Evolutionary conservation across 139 green algal genomes (phyloP), one percentile per base, ranked within the genome.

Genomic region (Spirogloea muscicola): DNA sequence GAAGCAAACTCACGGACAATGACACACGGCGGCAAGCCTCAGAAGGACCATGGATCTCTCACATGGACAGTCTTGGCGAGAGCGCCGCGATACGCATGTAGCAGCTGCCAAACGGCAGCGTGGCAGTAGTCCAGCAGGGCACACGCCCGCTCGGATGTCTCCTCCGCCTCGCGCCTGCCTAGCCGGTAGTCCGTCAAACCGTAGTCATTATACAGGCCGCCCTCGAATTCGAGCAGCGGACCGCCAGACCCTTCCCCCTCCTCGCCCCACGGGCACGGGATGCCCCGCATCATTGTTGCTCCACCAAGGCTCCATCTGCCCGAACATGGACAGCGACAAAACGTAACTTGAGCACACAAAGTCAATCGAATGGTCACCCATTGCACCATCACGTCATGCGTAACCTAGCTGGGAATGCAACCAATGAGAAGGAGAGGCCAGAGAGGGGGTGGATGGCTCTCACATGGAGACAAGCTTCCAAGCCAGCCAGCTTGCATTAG

Each of bases 181-280:
- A 76, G 65, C 3, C 36, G 25, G 34, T 7, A 18, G 38, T 68
- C 67, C 0, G 25, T 42, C 31, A 76, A 69, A 9, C 29, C 29
- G 2, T 76, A 77, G 55, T 77, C 52, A 1, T 72, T 18, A 37
- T 77, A 77, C 3, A 77, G 55, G 21, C 57, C 21, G 10, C 57
- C 57, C 69, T 77, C 69, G 18, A 77, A 77, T 13, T 40, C 52
- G 27, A 69, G 48, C 1, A 25, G 25, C 9, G 69, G 52, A 37
- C 69, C 69, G 18, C 21, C 33, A n/a, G 58, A 27, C 44, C 7
- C 31, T 29, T n/a, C 16, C 29, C 49, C 31, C 2, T 29, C 27
- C 46, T 38, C 41, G n/a, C n/a, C n/a, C 67, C 67, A 76, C 7
- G 67, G 25, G 1, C 18, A 27, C 0, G 49, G 67, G 10, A 76